Base-by-base conservation (phyloP, 768 basidiomycete genomes). In the Suillus discolor region DNA sequence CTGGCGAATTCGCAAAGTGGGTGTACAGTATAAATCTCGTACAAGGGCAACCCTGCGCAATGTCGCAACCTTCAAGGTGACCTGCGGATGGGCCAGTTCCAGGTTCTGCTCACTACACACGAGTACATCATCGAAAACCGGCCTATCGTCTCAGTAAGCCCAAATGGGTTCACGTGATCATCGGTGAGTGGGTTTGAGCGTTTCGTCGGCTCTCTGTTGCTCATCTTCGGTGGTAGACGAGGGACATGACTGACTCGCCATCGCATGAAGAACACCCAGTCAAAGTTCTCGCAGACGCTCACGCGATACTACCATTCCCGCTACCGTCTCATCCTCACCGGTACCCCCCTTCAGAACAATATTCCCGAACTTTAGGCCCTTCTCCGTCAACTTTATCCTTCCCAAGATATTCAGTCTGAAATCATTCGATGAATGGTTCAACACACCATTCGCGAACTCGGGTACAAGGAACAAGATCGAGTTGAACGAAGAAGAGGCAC, bases 381-480 rank as follows among this genome's bases (percentile, higher is more conserved):
- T 53, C 89, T 98, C n/a, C n/a, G n/a, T n/a, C 73, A 98, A 98
- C 77, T 98, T 98, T 74, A 94, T 92, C 41, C 84, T 95, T 6
- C 94, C 94, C 15, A 94, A 93, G 79, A 89, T 99, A 74, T 99
- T 99, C 85, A 99, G 98, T 0, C 96, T 97, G 67, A 97, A 98
- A 77, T 97, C 96, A 23, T 99, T 99, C 75, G 97, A 99, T 72
- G 97, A 99, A 74, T 99, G 97, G 97, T 99, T 99, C 85, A 99
- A 98, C 80, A 97, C 97, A 1, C 97, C 97, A 0, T 99, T 99
- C 70, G 97, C 97, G 66, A 98, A 94, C 78, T 94, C 96, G n/a
- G 97, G 97, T 39, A 93, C 93, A 0, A 91, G 92, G 11, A 97
- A 99, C 80, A 97, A 97, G 86, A 97, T 99, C 74, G 96, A 97